phyloP scores from a whole-genome alignment of 2,329 filamentous ascomycete genomes.

The Fonsecaea monophora region DNA sequence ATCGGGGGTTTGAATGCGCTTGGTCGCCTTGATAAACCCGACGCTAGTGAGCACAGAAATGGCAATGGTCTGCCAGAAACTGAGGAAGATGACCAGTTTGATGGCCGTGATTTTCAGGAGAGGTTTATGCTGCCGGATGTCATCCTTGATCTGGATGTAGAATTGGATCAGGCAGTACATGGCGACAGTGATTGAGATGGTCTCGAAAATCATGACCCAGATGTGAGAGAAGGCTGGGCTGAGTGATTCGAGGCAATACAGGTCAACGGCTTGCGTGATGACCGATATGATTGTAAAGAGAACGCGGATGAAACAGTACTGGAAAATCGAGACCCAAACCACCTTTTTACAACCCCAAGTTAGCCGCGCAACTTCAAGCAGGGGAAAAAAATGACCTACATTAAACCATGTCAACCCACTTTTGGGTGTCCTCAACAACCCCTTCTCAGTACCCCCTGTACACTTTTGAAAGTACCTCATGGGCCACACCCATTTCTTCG shows the following conservation, averaged over 20 bases:
- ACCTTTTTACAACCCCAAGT: constrained; percentile 55
- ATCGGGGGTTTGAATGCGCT: constrained; percentile 72
- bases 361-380: not conserved
- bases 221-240: constrained; percentile 81
- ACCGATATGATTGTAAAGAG: constrained; percentile 81
- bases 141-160: constrained; percentile 75
- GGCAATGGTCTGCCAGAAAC: constrained; percentile 78
- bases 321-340: constrained; percentile 81
- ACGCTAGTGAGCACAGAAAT: constrained; percentile 68
- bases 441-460: constrained; percentile 71
- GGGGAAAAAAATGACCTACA: constrained; percentile 46
- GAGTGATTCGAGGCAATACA: constrained; percentile 80
- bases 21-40: constrained; percentile 68
- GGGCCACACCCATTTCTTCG: constrained; percentile 77
- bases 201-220: constrained; percentile 77
- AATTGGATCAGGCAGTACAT: constrained; percentile 92
- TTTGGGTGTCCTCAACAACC: constrained; percentile 73
- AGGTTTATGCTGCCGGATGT: constrained; percentile 72
- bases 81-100: constrained; percentile 89
- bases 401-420: constrained; percentile 93
- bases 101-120: constrained; percentile 85
- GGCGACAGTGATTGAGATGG: constrained; percentile 75
- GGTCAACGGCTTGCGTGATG: constrained; percentile 69
- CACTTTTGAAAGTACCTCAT: constrained; percentile 73
- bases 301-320: constrained; percentile 83